Base-by-base conservation (phyloP, 106 monocot genomes). In the Acorus gramineus region DNA sequence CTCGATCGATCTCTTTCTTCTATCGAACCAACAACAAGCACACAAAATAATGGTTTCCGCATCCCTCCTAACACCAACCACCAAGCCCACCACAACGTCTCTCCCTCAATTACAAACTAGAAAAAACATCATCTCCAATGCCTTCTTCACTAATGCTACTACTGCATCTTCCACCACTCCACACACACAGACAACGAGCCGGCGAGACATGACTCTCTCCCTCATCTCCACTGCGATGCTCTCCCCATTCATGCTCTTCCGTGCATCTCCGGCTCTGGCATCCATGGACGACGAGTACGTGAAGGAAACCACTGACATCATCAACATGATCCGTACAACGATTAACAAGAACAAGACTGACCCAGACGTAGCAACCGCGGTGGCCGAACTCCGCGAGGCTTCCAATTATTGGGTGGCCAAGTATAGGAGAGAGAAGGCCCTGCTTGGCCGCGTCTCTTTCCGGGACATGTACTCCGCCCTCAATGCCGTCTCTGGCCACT, bases 401-500 rank as follows among this genome's bases (percentile, higher is more conserved):
- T 87, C 95, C 45, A 95, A 95, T 71, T 55, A 64, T 3, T 95
- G 95, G 95, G 95, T 95, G 44, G 86, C 95, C 47, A 95, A 95
- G 78, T 95, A 90, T 76, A 60, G 95, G 46, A 59, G 90, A 56
- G 95, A 95, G 85, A 95, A 90, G 80, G 7, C 73, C 3, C 84
- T 95, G 9, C 80, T 95, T 4, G 95, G 82, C 6, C 68, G 86
- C 11, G 14, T 82, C 9, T 95, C 95, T n/a, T 95, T 95, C 82
- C 55, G 95, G 7, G 95, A 95, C 59, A 74, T 95, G 69, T 95
- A 95, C 71, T 95, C 95, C 4, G 95, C 95, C 6, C 79, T 95
- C 62, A 95, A 95, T 66, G 95, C 95, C 44, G 90, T 95, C 9
- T 95, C 95, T 10, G 95, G 95, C 7, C 95, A 95, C 69, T 95